These are phyloP conservation scores for Russula sp. DNA, from an alignment of 768 basidiomycete genomes.

Conservation along the genomic window DNA sequence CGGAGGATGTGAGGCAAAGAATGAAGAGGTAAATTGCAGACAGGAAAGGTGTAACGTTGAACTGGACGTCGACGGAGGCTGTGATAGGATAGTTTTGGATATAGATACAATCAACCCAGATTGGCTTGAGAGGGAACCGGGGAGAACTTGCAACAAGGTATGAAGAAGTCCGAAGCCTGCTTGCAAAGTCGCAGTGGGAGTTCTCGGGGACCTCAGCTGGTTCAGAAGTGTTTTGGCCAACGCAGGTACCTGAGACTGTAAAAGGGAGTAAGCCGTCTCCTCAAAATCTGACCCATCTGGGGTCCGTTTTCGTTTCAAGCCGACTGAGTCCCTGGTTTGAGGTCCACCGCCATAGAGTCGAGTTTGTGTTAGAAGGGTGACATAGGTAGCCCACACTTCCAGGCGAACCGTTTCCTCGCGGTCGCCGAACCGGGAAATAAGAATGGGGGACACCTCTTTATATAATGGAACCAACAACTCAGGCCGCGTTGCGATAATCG, in stretches of 20 bases:
- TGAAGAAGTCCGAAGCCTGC: constrained; percentile 80
- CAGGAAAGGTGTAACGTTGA: constrained; percentile 79
- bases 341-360: constrained; percentile 65
- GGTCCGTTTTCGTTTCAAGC: constrained; percentile 72
- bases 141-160: constrained; percentile 69
- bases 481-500: constrained; percentile 83
- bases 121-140: constrained; percentile 74
- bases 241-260: constrained; percentile 69
- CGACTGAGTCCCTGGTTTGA: constrained; percentile 45
- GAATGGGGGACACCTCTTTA: constrained; percentile 76
- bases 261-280: constrained; percentile 65
- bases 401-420: constrained; percentile 92
- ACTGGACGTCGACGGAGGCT: constrained; percentile 66
- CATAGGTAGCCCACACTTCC: constrained; percentile 89
- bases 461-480: constrained; percentile 78
- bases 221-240: constrained; percentile 77
- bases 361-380: constrained; percentile 76
- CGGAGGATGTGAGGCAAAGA: constrained; percentile 70
- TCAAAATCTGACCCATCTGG: constrained; percentile 67
- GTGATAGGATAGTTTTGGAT: constrained; percentile 57
- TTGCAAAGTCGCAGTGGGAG: constrained; percentile 69
- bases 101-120: constrained; percentile 57
- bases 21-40: constrained; percentile 77
- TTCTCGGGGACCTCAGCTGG: constrained; percentile 81
- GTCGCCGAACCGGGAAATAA: constrained; percentile 90